Conservation (phyloP, 2,329 filamentous ascomycete species). For the Paecilomyces formosus region DNA sequence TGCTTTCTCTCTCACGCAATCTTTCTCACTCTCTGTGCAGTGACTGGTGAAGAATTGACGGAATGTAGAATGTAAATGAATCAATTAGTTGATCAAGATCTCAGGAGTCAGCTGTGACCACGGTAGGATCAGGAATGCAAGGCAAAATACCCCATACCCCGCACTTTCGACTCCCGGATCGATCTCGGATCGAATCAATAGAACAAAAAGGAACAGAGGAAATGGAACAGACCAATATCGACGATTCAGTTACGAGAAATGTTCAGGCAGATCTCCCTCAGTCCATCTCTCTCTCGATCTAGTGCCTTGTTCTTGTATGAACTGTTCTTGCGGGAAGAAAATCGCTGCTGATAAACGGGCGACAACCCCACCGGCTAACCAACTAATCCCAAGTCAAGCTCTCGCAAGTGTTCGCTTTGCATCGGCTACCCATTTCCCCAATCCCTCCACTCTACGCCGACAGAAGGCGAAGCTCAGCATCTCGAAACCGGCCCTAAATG, state of each 20-base stretch:
- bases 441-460: constrained; percentile 12
- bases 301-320: no score
- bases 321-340: not conserved
- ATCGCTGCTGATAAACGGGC: not conserved
- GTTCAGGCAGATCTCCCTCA: no score
- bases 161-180: not conserved
- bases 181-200: not conserved
- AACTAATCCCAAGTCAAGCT: no score
- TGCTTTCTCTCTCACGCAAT: not conserved
- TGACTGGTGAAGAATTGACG: not conserved
- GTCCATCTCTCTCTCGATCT: no score
- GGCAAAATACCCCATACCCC: not conserved
- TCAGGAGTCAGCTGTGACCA: not conserved
- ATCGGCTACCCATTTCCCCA: constrained; percentile 23
- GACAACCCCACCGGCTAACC: not conserved
- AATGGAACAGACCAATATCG: not conserved
- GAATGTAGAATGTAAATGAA: not conserved
- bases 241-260: no score
- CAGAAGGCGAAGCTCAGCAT: constrained; percentile 3
- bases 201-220: not conserved
- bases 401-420: constrained; percentile 26
- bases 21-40: not conserved
- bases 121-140: not conserved
- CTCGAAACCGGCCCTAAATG: constrained; percentile 1
- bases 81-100: not conserved